Evolutionary conservation across 371 early-diverging fungal genomes (phyloP).

Genomic region (Mucor indicus): DNA sequence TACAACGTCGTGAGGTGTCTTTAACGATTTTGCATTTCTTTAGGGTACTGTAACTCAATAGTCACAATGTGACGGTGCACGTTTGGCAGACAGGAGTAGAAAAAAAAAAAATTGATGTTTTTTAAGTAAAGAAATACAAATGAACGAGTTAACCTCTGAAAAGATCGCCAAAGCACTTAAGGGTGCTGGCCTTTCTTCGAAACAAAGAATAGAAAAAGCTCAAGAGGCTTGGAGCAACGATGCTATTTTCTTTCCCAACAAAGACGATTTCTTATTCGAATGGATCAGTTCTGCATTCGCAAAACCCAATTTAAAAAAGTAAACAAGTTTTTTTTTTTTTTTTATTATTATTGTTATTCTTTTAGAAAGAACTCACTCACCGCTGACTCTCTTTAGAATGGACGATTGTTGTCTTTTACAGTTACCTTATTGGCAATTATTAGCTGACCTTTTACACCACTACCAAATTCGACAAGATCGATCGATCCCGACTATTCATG

Average conservation of each 20-base stretch:
- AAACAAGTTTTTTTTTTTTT: too few species aligned
- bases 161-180: constrained; percentile 39
- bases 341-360: background rate
- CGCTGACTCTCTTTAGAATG: too few species aligned
- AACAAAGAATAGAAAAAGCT: constrained; percentile 35
- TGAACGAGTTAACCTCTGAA: constrained; percentile 23
- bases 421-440: constrained; percentile 32
- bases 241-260: constrained; percentile 45
- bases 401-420: constrained; percentile 31
- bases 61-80: background rate
- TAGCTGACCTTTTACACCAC: constrained; percentile 26
- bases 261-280: constrained; percentile 45
- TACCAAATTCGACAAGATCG: constrained; percentile 15
- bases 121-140: background rate
- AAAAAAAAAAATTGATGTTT: constrained; percentile 4
- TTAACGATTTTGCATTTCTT: too few species aligned
- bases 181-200: constrained; percentile 35
- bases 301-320: constrained; percentile 44
- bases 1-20: too few species aligned
- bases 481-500: constrained; percentile 26
- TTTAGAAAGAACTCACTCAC: too few species aligned
- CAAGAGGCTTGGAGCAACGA: constrained; percentile 34
- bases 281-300: constrained; percentile 42
- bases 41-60: too few species aligned
- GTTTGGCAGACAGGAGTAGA: background rate